Evolutionary conservation across 768 basidiomycete genomes (phyloP).

Genomic region (Termitomyces sp.): DNA sequence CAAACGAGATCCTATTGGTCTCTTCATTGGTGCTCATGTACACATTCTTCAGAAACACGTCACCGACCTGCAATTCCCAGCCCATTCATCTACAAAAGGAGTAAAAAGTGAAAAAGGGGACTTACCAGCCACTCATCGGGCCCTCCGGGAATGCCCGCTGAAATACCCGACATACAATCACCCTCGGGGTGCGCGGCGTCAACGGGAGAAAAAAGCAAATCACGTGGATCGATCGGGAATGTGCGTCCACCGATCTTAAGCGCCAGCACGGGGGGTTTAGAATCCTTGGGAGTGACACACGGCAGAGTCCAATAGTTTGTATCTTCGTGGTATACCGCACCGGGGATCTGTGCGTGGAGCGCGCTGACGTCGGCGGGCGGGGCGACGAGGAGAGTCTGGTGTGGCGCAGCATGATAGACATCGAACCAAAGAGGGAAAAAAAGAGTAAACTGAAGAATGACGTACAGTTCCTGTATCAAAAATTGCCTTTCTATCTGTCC

Average conservation of each 20-base stretch:
- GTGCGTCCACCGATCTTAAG: conserved; percentile 51
- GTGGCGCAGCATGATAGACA: neutral
- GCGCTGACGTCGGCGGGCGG: conserved; percentile 40
- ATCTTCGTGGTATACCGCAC: conserved; percentile 42
- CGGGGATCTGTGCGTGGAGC: conserved; percentile 52
- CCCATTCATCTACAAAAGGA: neutral
- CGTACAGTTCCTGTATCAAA: conserved; percentile 34
- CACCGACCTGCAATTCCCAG: conserved; percentile 23
- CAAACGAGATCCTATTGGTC: conserved; percentile 28
- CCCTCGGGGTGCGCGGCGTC: conserved; percentile 42
- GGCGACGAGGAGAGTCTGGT: conserved; percentile 15
- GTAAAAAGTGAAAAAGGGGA: neutral
- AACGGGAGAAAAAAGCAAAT: conserved; percentile 50
- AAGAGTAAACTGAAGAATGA: neutral
- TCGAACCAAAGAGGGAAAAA: neutral
- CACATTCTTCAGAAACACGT: conserved; percentile 37
- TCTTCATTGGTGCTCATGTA: conserved; percentile 32
- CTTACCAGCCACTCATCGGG: conserved; percentile 40
- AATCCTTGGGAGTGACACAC: conserved; percentile 40
- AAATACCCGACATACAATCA: conserved; percentile 57
- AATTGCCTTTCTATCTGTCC: conserved; percentile 50
- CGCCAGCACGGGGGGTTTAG: conserved; percentile 35
- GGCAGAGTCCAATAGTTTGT: conserved; percentile 51
- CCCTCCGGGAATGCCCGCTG: conserved; percentile 43
- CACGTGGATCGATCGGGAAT: conserved; percentile 56